A percentile compares a stretch with the other conserved stretches of the same genome.
Evolutionary conservation across 345 rosid species (phyloP).

Genomic region (Aegle marmelos): DNA sequence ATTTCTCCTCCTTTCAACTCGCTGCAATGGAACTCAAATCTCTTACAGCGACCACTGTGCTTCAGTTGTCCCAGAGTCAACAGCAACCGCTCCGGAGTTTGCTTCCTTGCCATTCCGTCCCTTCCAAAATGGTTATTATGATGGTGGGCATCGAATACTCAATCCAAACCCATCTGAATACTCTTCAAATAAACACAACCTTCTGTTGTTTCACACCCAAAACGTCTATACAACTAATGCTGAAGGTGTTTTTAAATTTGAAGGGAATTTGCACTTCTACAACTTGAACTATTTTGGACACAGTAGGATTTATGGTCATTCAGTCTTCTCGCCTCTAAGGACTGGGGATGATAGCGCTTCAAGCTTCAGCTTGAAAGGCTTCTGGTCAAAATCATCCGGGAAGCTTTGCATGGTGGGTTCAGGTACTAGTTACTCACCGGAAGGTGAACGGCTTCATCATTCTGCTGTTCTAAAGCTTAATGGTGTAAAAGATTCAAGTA

Average conservation of each 20-base stretch:
- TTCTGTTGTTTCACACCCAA: constrained; percentile 12
- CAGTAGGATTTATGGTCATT: neutral
- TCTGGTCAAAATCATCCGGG: constrained; percentile 29
- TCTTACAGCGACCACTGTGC: constrained; percentile 11
- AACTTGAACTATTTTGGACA: neutral
- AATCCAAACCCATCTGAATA: neutral
- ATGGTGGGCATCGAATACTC: constrained; percentile 23
- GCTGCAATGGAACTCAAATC: constrained; percentile 1
- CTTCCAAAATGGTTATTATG: constrained; percentile 25
- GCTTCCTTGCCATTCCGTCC: constrained; percentile 22
- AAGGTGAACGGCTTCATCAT: constrained; percentile 17
- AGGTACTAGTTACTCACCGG: neutral
- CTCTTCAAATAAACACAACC: neutral
- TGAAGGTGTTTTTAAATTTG: constrained; percentile 22
- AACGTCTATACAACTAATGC: constrained; percentile 15
- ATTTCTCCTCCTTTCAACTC: neutral
- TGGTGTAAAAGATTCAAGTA: constrained; percentile 13
- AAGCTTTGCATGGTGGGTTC: constrained; percentile 42
- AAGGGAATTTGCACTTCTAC: constrained; percentile 19
- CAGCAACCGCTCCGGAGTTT: constrained; percentile 10
- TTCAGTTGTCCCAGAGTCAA: constrained; percentile 2
- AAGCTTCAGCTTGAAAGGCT: constrained; percentile 30
- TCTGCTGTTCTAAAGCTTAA: constrained; percentile 24
- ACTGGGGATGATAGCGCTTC: neutral
- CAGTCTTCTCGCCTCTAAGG: neutral